These are phyloP conservation scores for Cephalotrichum gorgonifer DNA, from an alignment of 2,329 filamentous ascomycete genomes.

Conservation along the genomic window DNA sequence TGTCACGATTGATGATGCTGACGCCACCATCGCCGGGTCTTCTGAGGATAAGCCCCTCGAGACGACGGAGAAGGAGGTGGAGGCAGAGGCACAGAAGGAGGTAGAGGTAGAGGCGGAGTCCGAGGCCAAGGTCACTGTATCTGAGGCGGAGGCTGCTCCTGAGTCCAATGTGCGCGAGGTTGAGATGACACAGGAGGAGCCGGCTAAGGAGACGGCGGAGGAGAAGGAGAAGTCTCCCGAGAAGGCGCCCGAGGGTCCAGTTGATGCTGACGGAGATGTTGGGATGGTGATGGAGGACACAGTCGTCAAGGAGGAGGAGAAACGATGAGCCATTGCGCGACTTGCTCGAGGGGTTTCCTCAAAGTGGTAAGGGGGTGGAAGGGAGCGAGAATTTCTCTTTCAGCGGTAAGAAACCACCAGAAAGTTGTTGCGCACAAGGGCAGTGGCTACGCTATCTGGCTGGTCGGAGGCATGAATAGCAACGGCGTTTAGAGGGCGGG, in stretches of 20 bases:
- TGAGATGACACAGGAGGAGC: constrained; percentile 13
- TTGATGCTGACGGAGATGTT: constrained; percentile 6
- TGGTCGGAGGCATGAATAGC: too few species aligned
- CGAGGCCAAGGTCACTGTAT: constrained; percentile 11
- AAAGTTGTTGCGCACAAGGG: too few species aligned
- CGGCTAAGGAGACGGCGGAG: constrained; percentile 3
- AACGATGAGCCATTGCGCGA: neutral
- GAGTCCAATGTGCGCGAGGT: neutral
- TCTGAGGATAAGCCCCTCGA: constrained; percentile 23
- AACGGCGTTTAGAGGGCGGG: too few species aligned
- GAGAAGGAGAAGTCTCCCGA: neutral
- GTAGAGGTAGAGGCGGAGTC: constrained; percentile 1
- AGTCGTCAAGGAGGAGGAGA: constrained; percentile 5
- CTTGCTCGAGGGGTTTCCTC: neutral
- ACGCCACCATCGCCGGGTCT: constrained; percentile 24
- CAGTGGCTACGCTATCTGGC: too few species aligned
- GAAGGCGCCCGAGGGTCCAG: constrained; percentile 4
- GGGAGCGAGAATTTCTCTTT: too few species aligned
- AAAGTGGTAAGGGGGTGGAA: neutral
- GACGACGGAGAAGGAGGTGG: constrained; percentile 5
- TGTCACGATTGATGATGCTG: constrained; percentile 36
- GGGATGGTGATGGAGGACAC: constrained; percentile 5
- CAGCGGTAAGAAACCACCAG: too few species aligned
- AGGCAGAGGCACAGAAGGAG: constrained; percentile 12
- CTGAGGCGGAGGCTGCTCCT: constrained; percentile 8